These are phyloP conservation scores for Colletotrichum sp. DNA, from an alignment of 2,329 filamentous ascomycete genomes.

Conservation along the genomic window DNA sequence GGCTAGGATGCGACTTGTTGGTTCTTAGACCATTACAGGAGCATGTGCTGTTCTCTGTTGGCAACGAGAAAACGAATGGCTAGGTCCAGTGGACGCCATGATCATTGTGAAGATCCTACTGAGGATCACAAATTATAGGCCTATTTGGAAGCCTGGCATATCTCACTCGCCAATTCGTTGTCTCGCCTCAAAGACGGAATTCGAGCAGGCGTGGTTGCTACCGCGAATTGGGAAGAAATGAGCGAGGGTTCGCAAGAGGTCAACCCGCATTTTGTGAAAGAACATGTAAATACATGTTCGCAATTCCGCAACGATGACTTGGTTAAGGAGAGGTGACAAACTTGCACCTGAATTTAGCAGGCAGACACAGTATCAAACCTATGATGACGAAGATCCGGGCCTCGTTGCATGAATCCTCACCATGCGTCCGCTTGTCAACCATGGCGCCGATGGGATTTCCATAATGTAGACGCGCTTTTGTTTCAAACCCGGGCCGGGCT, in stretches of 20 bases:
- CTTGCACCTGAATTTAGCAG: not conserved
- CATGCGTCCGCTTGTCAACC: not conserved
- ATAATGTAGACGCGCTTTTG: not conserved
- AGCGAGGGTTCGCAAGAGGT: not conserved
- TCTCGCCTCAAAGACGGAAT: not conserved
- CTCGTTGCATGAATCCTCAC: not conserved
- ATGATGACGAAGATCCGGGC: not conserved
- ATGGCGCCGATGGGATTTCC: not conserved
- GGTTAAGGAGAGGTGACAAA: not conserved
- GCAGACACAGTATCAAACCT: not conserved
- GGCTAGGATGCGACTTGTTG: not conserved
- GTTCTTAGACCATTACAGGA: not conserved
- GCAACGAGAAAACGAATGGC: not conserved
- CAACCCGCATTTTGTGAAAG: not conserved
- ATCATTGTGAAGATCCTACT: not conserved
- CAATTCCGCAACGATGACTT: not conserved
- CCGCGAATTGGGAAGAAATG: not conserved
- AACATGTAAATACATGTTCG: not conserved
- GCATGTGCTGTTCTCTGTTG: not conserved
- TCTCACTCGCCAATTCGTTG: not conserved
- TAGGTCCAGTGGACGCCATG: not conserved
- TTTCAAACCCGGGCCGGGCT: not conserved
- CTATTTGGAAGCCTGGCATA: not conserved
- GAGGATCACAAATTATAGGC: not conserved
- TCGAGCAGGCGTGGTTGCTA: not conserved